Percentiles rank a stretch among this genome's conserved stretches.
Evolutionary conservation across 106 monocot genomes (phyloP).

Genomic region (Vanilla planifolia): DNA sequence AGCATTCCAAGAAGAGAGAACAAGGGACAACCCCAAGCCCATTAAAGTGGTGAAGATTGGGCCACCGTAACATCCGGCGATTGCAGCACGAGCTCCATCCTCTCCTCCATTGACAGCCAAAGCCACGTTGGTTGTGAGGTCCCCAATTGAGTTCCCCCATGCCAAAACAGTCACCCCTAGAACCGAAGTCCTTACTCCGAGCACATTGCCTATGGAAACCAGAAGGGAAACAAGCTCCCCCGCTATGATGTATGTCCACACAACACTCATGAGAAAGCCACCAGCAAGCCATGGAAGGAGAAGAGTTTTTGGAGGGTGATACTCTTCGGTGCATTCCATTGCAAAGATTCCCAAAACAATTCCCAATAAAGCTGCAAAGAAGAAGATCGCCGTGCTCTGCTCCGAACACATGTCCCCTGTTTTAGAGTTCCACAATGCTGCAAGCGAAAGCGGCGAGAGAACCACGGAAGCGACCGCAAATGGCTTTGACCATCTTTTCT

Average conservation of each 20-base stretch:
- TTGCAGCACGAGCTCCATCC: slow-evolving; percentile 12
- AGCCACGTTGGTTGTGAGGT: slow-evolving; percentile 12
- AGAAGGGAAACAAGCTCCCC: slow-evolving; percentile 16
- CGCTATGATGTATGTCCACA: slow-evolving; percentile 17
- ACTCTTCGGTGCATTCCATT: slow-evolving; percentile 11
- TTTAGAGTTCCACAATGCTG: slow-evolving; percentile 12
- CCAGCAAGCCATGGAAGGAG: slow-evolving; percentile 16
- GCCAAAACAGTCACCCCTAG: slow-evolving; percentile 21
- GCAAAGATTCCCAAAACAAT: slow-evolving; percentile 12
- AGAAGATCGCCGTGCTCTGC: not conserved
- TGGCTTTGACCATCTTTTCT: slow-evolving; percentile 29
- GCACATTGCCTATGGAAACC: slow-evolving; percentile 7
- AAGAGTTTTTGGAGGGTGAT: slow-evolving; percentile 9
- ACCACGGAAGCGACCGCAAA: slow-evolving; percentile 11
- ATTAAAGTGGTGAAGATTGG: slow-evolving; percentile 13
- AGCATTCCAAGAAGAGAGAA: not conserved
- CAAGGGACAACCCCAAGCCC: slow-evolving; percentile 4
- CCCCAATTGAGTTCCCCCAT: slow-evolving; percentile 24
- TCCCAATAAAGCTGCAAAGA: slow-evolving; percentile 1
- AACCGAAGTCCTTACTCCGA: slow-evolving; percentile 6
- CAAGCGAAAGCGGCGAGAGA: slow-evolving; percentile 12
- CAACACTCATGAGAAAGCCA: slow-evolving; percentile 20
- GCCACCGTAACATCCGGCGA: slow-evolving; percentile 15
- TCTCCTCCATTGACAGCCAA: slow-evolving; percentile 9
- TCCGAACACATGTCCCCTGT: slow-evolving; percentile 8